A percentile compares a stretch with the other conserved stretches of the same genome.
Conservation (phyloP, 139 green algal genomes). For the Pleodorina starrii region DNA sequence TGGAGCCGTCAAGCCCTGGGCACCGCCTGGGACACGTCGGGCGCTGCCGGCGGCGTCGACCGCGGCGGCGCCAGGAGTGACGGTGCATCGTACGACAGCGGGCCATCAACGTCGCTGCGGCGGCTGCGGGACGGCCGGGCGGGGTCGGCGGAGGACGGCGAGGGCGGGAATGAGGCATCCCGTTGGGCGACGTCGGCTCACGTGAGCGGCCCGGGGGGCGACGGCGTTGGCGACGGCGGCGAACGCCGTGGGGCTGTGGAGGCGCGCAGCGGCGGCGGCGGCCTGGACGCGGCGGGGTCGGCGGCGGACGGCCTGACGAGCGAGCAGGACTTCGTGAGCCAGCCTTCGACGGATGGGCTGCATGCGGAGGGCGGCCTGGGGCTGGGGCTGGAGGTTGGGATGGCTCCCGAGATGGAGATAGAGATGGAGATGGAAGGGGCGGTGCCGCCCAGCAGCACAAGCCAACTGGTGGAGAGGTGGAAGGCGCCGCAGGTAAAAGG, state of each 20-base stretch:
- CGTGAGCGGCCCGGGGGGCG: too few relatives aligned
- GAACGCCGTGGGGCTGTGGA: background rate
- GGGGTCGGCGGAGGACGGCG: background rate
- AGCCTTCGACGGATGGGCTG: background rate
- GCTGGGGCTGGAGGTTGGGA: background rate
- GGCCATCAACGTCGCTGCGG: too few relatives aligned
- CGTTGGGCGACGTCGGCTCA: too few relatives aligned
- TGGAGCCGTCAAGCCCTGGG: too few relatives aligned
- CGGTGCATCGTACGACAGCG: too few relatives aligned
- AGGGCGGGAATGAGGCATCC: background rate
- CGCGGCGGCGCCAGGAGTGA: too few relatives aligned
- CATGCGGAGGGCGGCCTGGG: too few relatives aligned
- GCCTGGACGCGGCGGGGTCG: background rate
- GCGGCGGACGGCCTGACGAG: too few relatives aligned
- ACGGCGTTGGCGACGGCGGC: background rate
- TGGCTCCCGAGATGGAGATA: background rate
- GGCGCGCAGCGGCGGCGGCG: background rate
- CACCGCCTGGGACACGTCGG: too few relatives aligned
- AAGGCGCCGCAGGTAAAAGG: constrained; percentile 17
- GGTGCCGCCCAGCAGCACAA: constrained; percentile 32
- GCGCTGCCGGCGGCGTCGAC: too few relatives aligned
- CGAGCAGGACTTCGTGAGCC: background rate
- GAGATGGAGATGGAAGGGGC: background rate
- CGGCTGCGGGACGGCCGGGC: too few relatives aligned
- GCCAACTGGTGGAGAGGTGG: constrained; percentile 41